Conservation (phyloP, 2,329 filamentous ascomycete species). For the Teratosphaeria viscida region DNA sequence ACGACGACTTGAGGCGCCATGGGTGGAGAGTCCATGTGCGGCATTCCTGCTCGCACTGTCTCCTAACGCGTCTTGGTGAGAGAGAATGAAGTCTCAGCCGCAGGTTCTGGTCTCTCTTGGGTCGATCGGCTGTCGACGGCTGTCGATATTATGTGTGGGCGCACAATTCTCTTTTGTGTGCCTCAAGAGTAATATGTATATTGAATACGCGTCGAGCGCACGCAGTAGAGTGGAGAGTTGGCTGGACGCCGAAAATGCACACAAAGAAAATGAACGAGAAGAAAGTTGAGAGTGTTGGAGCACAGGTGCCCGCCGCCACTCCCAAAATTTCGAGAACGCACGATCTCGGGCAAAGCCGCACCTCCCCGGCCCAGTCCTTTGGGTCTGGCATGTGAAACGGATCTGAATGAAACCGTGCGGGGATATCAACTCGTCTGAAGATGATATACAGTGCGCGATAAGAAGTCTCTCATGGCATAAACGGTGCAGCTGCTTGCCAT, state of each 20-base stretch:
- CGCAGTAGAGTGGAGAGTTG: not conserved
- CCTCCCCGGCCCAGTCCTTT: not conserved
- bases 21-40: slow-evolving; percentile 41
- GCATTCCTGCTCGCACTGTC: slow-evolving; percentile 25
- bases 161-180: not conserved
- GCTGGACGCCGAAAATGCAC: not conserved
- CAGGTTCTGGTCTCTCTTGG: not conserved
- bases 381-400: not conserved
- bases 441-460: no score
- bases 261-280: not conserved
- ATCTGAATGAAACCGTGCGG: not conserved
- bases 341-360: not conserved
- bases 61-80: not conserved
- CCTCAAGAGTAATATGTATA: not conserved
- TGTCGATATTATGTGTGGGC: not conserved
- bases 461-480: no score
- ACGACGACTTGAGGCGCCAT: slow-evolving; percentile 38
- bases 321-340: not conserved
- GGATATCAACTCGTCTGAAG: no score
- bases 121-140: not conserved
- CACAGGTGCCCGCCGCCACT: not conserved
- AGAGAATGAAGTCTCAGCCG: not conserved
- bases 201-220: not conserved
- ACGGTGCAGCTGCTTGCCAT: no score
- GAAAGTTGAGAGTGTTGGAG: not conserved